phyloP scores from a whole-genome alignment of 352 stramenopile species.

The Phytophthora meadii region DNA sequence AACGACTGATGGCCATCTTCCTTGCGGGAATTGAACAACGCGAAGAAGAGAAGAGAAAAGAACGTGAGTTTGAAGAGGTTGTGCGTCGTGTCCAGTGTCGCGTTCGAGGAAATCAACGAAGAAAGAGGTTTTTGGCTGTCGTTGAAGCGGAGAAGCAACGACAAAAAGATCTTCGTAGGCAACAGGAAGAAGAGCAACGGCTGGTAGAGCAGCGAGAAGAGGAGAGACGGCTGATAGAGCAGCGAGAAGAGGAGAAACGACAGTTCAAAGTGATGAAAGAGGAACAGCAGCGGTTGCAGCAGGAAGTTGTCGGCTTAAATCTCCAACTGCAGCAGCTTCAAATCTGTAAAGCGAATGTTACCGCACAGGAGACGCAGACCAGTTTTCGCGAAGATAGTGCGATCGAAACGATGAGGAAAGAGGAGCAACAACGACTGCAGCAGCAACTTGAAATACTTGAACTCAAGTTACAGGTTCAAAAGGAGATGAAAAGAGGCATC shows the following conservation, averaged over 20 bases:
- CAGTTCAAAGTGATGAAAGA: slow-evolving; percentile 15
- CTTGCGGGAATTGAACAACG: slow-evolving; percentile 5
- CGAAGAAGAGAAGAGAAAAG: slow-evolving; percentile 21
- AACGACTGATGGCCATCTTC: slow-evolving; percentile 26
- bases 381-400: slow-evolving; percentile 14
- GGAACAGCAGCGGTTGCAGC: slow-evolving; percentile 18
- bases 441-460: slow-evolving; percentile 22
- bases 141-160: slow-evolving; percentile 6
- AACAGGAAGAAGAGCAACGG: slow-evolving; percentile 13
- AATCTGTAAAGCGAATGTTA: slow-evolving; percentile 3
- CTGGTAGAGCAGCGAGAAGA: slow-evolving; percentile 13
- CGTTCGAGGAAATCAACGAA: slow-evolving; percentile 13
- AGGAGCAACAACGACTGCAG: slow-evolving; percentile 30
- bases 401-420: slow-evolving; percentile 11
- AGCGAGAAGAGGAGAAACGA: slow-evolving; percentile 15
- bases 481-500: not conserved
- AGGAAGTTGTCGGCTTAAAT: slow-evolving; percentile 22
- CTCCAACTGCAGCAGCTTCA: slow-evolving; percentile 12
- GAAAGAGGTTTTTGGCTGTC: not conserved
- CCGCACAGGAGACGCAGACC: slow-evolving; percentile 23
- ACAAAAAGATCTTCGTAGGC: slow-evolving; percentile 13
- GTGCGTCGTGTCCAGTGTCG: slow-evolving; percentile 19
- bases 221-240: slow-evolving; percentile 10
- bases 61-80: slow-evolving; percentile 9
- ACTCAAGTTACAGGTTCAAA: slow-evolving; percentile 7